These are phyloP conservation scores for Lipomyces yamanashiensis DNA, from an alignment of 805 yeast genomes.

Conservation along the genomic window DNA sequence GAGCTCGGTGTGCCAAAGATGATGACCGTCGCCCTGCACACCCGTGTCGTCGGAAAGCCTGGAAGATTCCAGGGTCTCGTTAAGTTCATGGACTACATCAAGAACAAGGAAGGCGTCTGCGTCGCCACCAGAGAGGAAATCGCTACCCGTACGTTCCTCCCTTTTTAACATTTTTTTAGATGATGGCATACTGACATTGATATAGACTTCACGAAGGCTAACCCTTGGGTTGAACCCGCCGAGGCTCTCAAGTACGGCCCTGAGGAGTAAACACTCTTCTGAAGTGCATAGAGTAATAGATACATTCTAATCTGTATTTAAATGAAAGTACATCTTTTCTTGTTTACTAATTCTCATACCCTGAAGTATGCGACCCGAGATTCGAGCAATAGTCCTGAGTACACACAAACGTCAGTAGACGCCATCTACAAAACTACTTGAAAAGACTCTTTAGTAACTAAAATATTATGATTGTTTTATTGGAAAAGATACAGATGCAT, in stretches of 20 bases:
- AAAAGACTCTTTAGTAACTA: not conserved
- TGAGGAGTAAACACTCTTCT: conserved; percentile 8
- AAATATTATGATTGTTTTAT: not conserved
- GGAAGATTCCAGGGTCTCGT: conserved; percentile 47
- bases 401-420: too few relatives aligned
- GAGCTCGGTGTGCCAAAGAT: conserved; percentile 44
- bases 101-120: conserved; percentile 47
- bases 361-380: too few relatives aligned
- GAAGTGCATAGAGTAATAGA: too few relatives aligned
- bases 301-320: too few relatives aligned
- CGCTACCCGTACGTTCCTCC: conserved; percentile 40
- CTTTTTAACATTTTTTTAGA: not conserved
- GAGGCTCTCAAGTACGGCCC: conserved; percentile 33
- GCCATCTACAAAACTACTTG: too few relatives aligned
- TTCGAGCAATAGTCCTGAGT: too few relatives aligned
- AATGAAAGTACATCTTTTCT: too few relatives aligned
- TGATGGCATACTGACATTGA: not conserved
- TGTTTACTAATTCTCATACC: too few relatives aligned
- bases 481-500: not conserved
- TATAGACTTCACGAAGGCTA: conserved; percentile 28
- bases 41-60: conserved; percentile 48
- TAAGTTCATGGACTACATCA: conserved; percentile 47
- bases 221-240: conserved; percentile 35
- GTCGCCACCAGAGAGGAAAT: conserved; percentile 48
- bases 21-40: conserved; percentile 49